Evolutionary conservation across 805 yeast genomes (phyloP).

Genomic region (Phaffomyces antillensis): DNA sequence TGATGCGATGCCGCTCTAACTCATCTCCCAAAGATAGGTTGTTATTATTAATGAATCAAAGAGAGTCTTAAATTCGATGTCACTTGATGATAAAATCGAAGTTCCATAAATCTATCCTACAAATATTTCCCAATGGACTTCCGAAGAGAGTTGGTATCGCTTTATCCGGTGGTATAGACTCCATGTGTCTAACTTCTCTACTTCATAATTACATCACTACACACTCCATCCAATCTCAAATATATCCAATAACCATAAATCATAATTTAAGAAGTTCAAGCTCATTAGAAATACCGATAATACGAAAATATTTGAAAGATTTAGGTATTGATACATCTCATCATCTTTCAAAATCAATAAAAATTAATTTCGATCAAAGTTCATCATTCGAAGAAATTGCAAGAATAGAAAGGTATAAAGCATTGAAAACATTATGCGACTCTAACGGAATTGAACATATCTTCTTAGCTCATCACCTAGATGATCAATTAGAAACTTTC

Average conservation of each 20-base stretch:
- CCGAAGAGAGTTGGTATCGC: slow-evolving; percentile 43
- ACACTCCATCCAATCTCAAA: slow-evolving; percentile 24
- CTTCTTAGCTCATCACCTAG: slow-evolving; percentile 58
- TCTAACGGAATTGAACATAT: slow-evolving; percentile 29
- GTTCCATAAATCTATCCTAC: background rate
- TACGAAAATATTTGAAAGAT: slow-evolving; percentile 10
- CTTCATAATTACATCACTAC: slow-evolving; percentile 30
- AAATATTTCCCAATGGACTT: background rate
- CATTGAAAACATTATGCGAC: slow-evolving; percentile 36
- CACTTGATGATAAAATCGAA: background rate
- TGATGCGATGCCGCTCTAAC: too few species aligned
- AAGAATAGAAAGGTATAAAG: slow-evolving; percentile 42
- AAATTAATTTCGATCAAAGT: slow-evolving; percentile 11
- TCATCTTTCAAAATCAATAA: slow-evolving; percentile 24
- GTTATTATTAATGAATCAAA: too few species aligned
- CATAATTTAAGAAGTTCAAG: slow-evolving; percentile 44
- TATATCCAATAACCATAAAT: slow-evolving; percentile 59
- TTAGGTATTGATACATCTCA: slow-evolving; percentile 20
- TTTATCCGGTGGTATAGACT: slow-evolving; percentile 78
- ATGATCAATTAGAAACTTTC: slow-evolving; percentile 71
- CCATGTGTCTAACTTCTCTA: slow-evolving; percentile 59
- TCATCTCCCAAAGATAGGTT: too few species aligned
- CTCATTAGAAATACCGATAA: slow-evolving; percentile 20
- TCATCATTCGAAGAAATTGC: slow-evolving; percentile 54
- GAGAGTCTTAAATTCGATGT: background rate